Evolutionary conservation across 352 stramenopile genomes (phyloP).

Genomic region (Blastocystis sp.): DNA sequence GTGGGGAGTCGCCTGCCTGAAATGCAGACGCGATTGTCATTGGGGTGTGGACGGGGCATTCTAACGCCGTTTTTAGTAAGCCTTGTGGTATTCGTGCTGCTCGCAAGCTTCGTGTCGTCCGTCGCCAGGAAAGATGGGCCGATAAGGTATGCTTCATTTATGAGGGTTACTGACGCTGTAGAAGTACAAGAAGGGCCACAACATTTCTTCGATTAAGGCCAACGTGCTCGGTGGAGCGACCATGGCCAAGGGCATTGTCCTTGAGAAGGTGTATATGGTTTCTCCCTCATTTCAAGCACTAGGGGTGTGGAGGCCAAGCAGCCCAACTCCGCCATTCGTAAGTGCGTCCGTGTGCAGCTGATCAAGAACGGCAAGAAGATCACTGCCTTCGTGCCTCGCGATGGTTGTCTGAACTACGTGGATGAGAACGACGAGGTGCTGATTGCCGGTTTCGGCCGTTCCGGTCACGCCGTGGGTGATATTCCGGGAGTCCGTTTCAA

Average conservation of each 20-base stretch:
- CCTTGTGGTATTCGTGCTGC: constrained; percentile 95
- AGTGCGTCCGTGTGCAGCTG: constrained; percentile 98
- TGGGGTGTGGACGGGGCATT: not conserved
- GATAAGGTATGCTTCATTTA: constrained; percentile 78
- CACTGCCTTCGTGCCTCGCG: constrained; percentile 96
- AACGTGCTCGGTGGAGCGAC: constrained; percentile 96
- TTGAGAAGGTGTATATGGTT: constrained; percentile 94
- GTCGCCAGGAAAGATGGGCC: constrained; percentile 92
- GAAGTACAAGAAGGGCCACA: constrained; percentile 99
- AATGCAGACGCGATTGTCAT: not conserved
- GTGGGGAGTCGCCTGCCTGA: constrained; percentile 4
- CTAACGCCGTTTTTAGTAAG: constrained; percentile 79
- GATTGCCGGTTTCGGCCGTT: constrained; percentile 98
- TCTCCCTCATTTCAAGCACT: constrained; percentile 6
- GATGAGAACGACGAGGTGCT: constrained; percentile 90
- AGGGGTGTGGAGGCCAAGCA: constrained; percentile 99
- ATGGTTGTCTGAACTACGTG: constrained; percentile 99
- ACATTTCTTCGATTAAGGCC: constrained; percentile 97
- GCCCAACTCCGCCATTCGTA: constrained; percentile 99
- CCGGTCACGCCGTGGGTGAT: constrained; percentile 98
- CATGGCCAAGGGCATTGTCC: constrained; percentile 99
- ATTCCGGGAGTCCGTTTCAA: constrained; percentile 99
- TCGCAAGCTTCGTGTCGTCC: constrained; percentile 97
- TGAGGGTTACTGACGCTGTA: constrained; percentile 70
- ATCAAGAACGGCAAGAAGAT: constrained; percentile 99